These are phyloP conservation scores for Xylaria grammica DNA, from an alignment of 495 filamentous ascomycete genomes.

Conservation along the genomic window DNA sequence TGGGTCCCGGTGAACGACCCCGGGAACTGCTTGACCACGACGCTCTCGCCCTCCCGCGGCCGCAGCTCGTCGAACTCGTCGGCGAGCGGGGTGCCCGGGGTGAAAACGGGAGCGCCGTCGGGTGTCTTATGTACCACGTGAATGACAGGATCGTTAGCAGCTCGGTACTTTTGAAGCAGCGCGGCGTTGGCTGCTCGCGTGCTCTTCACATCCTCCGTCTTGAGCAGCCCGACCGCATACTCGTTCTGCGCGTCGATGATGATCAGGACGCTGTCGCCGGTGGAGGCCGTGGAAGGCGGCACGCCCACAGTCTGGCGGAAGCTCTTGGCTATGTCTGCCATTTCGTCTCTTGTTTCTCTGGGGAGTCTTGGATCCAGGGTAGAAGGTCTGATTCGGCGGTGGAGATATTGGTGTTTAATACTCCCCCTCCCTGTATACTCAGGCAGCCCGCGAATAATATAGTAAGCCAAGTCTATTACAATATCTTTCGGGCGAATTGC, in stretches of 20 bases:
- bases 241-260: slow-evolving; percentile 65
- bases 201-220: slow-evolving; percentile 50
- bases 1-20: slow-evolving; percentile 39
- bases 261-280: slow-evolving; percentile 59
- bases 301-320: slow-evolving; percentile 58
- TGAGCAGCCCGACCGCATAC: slow-evolving; percentile 60
- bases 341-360: not conserved
- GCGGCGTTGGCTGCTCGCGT: slow-evolving; percentile 53
- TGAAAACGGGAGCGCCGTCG: slow-evolving; percentile 65
- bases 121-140: slow-evolving; percentile 62
- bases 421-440: not conserved
- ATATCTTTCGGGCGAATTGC: not conserved
- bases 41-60: slow-evolving; percentile 49
- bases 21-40: slow-evolving; percentile 38
- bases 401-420: not conserved
- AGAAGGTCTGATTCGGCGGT: not conserved
- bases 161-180: slow-evolving; percentile 59
- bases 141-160: slow-evolving; percentile 54
- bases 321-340: slow-evolving; percentile 41
- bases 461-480: not conserved
- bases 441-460: not conserved
- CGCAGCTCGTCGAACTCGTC: slow-evolving; percentile 59
- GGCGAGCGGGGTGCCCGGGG: slow-evolving; percentile 56
- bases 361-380: not conserved
- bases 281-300: slow-evolving; percentile 53